A percentile compares a stretch with the other conserved stretches of the same genome.
Conservation (phyloP, 202 grass and related monocot genomes). For the Saccharum hybrid region DNA sequence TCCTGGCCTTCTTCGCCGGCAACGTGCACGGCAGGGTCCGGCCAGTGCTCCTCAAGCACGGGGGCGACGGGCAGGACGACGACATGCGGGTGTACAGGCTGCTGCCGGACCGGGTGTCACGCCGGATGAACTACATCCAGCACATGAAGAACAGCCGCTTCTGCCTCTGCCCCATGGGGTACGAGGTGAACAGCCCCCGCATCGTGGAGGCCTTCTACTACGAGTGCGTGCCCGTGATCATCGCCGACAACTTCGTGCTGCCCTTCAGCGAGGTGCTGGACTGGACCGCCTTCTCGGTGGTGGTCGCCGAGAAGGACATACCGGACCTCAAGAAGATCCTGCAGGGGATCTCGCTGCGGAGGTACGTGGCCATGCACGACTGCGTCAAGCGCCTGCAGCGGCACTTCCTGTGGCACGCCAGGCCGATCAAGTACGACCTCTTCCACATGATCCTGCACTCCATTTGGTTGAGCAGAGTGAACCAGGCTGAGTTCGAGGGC, state of each 20-base stretch:
- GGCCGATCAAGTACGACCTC: conserved; percentile 78
- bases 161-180: conserved; percentile 95
- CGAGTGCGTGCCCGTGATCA: no score
- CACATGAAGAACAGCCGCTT: conserved; percentile 95
- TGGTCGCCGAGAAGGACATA: conserved; percentile 86
- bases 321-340: conserved; percentile 84
- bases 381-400: conserved; percentile 79
- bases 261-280: conserved; percentile 79
- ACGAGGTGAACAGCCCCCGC: conserved; percentile 93
- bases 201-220: conserved; percentile 94
- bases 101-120: conserved; percentile 65
- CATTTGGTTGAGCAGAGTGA: conserved; percentile 83
- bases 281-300: conserved; percentile 79
- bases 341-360: conserved; percentile 68
- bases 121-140: conserved; percentile 76
- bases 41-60: conserved; percentile 65
- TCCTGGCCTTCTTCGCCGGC: conserved; percentile 88
- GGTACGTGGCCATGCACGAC: conserved; percentile 73
- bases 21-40: conserved; percentile 88
- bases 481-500: conserved; percentile 54
- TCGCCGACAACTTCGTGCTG: conserved; percentile 94
- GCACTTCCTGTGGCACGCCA: conserved; percentile 91
- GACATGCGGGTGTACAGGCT: conserved; percentile 68
- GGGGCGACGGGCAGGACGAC: conserved; percentile 63
- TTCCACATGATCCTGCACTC: conserved; percentile 99